Evolutionary conservation across 805 yeast species (phyloP), one percentile per base, ranked within the genome.

Genomic region (Lipomyces orientalis): DNA sequence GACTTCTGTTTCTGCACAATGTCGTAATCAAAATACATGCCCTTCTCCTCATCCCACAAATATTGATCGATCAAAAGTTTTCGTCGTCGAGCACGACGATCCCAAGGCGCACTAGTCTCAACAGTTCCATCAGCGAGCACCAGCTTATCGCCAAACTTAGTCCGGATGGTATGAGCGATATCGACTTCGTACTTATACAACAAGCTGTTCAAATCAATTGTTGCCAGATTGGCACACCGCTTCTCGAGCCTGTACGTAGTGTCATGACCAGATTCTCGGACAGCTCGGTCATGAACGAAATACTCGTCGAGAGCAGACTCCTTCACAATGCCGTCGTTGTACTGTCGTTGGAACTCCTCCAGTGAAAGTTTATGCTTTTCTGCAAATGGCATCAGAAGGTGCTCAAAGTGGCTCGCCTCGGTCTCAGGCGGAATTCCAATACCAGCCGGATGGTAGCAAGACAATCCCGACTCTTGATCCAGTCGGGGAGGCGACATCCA

Each of bases 381-480:
- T 51, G 90, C 87, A 75, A 85, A 91, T 2, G 94, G 93, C 61
- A 79, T 75, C 72, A 94, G 81, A 12, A 93, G 84, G 1, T 89
- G 83, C 71, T 86, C 85, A 75, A 94, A 94, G 80, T 95, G 99
- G 1, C 91, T 87, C 0, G 93, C 82, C 77, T 94, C 99, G 0
- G 98, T 93, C 77, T 94, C 99, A 5, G 98, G 98, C 4, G 99
- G 98, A 54, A 94, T 87, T n/a, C 98, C 98, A 34, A 85, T 70
- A 25, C 98, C 98, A 63, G 86, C 89, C 0, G 98, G 98, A 74
- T 90, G 92, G 77, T 92, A 94, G 71, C 97, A 87, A 0, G 97
- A 93, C 58, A 94, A 81, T 0, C 97, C 97, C 0, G 97, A 87
- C 12, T 73, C 80, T 14, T 79, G 79, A 76, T 94, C 97, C 33